Conservation (phyloP, 1,284 basidiomycete genomes). For the Stereum hirsutum region DNA sequence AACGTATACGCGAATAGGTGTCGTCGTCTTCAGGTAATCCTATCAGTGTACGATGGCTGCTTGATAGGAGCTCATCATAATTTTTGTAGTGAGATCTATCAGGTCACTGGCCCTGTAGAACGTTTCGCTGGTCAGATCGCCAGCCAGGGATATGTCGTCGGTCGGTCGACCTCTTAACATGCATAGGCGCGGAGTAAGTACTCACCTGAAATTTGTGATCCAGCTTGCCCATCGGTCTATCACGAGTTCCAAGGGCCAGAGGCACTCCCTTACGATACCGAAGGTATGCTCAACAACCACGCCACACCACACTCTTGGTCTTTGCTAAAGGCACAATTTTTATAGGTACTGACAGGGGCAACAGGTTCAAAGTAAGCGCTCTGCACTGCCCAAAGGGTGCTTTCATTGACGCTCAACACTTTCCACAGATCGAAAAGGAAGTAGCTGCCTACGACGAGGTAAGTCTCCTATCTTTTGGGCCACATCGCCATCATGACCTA, state of each 20-base stretch:
- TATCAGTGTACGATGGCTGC: background rate
- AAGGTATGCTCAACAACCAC: constrained; percentile 41
- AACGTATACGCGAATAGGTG: constrained; percentile 33
- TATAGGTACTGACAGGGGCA: constrained; percentile 73
- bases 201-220: background rate
- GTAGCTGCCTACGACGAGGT: constrained; percentile 82
- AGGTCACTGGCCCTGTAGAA: constrained; percentile 81
- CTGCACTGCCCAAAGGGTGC: background rate
- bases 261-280: constrained; percentile 76
- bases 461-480: constrained; percentile 5
- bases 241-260: constrained; percentile 90
- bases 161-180: constrained; percentile 24
- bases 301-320: background rate
- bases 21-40: constrained; percentile 66
- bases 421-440: constrained; percentile 69
- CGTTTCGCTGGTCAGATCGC: constrained; percentile 90
- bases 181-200: constrained; percentile 1
- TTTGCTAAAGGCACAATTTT: constrained; percentile 9
- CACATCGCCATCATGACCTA: background rate
- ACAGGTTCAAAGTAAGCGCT: constrained; percentile 68
- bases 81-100: constrained; percentile 66
- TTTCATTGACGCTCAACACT: constrained; percentile 1
- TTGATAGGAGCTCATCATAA: background rate
- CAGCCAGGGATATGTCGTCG: constrained; percentile 77
- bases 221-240: constrained; percentile 75